Percentiles rank a stretch among this genome's conserved stretches.
Evolutionary conservation across 352 stramenopile genomes (phyloP).

Genomic region (Pythium phragmiticola): DNA sequence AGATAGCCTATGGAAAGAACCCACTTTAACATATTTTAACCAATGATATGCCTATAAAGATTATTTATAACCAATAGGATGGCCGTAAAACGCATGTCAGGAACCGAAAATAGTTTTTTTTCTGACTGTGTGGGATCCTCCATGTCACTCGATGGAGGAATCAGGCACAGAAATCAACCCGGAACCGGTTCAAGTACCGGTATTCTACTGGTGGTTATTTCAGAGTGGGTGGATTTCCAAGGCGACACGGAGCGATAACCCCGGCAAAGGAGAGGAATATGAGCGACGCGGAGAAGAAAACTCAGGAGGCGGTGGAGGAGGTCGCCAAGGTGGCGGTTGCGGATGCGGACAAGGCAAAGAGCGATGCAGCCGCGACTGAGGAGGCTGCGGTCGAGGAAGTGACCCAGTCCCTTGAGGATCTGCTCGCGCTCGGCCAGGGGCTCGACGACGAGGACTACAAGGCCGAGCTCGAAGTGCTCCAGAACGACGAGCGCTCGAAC

Average conservation of each 20-base stretch:
- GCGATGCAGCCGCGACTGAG: neutral
- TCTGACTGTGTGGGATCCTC: neutral
- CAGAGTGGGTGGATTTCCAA: slow-evolving; percentile 20
- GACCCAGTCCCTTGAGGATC: slow-evolving; percentile 77
- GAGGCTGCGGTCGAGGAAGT: slow-evolving; percentile 57
- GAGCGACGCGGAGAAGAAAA: slow-evolving; percentile 29
- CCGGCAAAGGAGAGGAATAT: slow-evolving; percentile 6
- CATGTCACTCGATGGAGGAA: slow-evolving; percentile 11
- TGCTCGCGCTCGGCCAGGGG: slow-evolving; percentile 78
- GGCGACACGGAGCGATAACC: neutral
- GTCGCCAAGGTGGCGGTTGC: slow-evolving; percentile 1
- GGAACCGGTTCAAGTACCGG: neutral
- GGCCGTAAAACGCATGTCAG: slow-evolving; percentile 1
- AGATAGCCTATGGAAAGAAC: slow-evolving; percentile 15
- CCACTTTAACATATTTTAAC: slow-evolving; percentile 9
- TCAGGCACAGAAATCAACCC: slow-evolving; percentile 6
- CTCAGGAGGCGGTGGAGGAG: slow-evolving; percentile 4
- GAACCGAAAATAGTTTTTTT: slow-evolving; percentile 18
- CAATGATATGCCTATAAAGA: slow-evolving; percentile 2
- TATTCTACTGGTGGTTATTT: slow-evolving; percentile 16
- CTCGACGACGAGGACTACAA: slow-evolving; percentile 89
- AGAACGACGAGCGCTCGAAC: slow-evolving; percentile 85
- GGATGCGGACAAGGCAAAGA: slow-evolving; percentile 13
- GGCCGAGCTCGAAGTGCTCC: slow-evolving; percentile 75
- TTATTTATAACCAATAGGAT: slow-evolving; percentile 12